Percentiles rank a stretch among this genome's conserved stretches.
Conservation (phyloP, 176 grass and related monocot species). For the Oryza officinalis region DNA sequence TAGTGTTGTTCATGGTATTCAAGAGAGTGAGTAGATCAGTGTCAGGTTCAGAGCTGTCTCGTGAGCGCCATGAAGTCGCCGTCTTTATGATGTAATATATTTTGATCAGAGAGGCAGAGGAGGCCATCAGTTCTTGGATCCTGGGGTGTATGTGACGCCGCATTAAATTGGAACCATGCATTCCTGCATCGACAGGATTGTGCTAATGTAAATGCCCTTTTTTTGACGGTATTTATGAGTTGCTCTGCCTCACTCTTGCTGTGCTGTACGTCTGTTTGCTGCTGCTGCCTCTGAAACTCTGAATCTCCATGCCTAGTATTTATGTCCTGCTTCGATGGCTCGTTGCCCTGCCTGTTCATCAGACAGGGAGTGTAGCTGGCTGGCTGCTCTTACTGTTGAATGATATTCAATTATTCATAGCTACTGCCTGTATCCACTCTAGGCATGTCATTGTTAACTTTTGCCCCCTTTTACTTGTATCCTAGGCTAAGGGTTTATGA, state of each 20-base stretch:
- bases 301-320: conserved; percentile 13
- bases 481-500: too few relatives aligned
- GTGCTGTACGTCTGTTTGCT: neutral
- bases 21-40: conserved; percentile 16
- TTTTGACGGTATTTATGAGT: conserved; percentile 35
- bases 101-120: conserved; percentile 2
- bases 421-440: neutral
- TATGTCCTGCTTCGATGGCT: neutral
- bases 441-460: neutral
- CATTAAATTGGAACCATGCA: conserved; percentile 50
- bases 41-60: conserved; percentile 34
- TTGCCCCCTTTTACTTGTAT: neutral
- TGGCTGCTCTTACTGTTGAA: neutral
- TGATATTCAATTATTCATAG: neutral
- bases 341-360: too few relatives aligned
- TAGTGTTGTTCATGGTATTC: conserved; percentile 26
- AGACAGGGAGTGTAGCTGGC: neutral
- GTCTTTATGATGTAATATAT: conserved; percentile 24
- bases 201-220: conserved; percentile 38
- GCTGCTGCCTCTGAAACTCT: neutral
- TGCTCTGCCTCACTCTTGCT: neutral
- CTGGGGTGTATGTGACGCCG: conserved; percentile 12
- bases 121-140: conserved; percentile 35
- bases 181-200: conserved; percentile 31
- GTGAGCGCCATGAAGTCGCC: conserved; percentile 47